Evolutionary conservation across 129 eudicot genomes (phyloP).

Genomic region (Artemisia annua): DNA sequence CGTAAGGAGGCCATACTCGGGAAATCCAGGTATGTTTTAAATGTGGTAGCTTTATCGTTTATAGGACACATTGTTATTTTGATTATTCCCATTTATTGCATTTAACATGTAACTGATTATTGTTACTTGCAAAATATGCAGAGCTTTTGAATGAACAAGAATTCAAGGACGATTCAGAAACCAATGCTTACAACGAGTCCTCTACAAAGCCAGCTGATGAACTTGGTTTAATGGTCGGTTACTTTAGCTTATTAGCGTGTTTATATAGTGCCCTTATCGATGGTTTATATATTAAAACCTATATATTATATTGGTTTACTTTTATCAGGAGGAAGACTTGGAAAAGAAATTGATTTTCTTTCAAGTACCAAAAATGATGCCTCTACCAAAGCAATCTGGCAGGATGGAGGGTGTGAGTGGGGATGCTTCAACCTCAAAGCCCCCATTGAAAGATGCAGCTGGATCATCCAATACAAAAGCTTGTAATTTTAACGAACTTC

Average conservation of each 20-base stretch:
- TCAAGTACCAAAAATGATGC: slow-evolving; percentile 70
- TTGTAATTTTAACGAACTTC: slow-evolving; percentile 47
- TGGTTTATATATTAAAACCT: too few relatives aligned
- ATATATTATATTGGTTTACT: not conserved
- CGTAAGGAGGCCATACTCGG: slow-evolving; percentile 80
- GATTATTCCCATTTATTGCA: slow-evolving; percentile 25
- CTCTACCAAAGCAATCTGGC: slow-evolving; percentile 42
- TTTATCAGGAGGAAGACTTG: slow-evolving; percentile 57
- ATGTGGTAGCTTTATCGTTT: not conserved
- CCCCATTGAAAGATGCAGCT: slow-evolving; percentile 23
- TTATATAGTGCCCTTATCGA: too few relatives aligned
- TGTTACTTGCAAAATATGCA: slow-evolving; percentile 28
- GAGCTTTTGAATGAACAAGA: slow-evolving; percentile 73
- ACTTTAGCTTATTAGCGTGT: not conserved
- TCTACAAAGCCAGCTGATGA: slow-evolving; percentile 49
- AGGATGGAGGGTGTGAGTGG: slow-evolving; percentile 30
- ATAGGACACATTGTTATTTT: not conserved
- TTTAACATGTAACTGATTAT: slow-evolving; percentile 6
- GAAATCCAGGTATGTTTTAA: slow-evolving; percentile 75
- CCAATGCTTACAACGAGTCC: slow-evolving; percentile 45
- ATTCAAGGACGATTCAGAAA: slow-evolving; percentile 53
- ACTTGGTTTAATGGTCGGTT: slow-evolving; percentile 78
- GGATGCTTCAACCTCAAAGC: slow-evolving; percentile 32
- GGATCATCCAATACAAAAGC: slow-evolving; percentile 32
- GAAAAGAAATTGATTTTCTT: slow-evolving; percentile 58